Conservation (phyloP, 2,329 filamentous ascomycete species). For the Paraphoma sp. region DNA sequence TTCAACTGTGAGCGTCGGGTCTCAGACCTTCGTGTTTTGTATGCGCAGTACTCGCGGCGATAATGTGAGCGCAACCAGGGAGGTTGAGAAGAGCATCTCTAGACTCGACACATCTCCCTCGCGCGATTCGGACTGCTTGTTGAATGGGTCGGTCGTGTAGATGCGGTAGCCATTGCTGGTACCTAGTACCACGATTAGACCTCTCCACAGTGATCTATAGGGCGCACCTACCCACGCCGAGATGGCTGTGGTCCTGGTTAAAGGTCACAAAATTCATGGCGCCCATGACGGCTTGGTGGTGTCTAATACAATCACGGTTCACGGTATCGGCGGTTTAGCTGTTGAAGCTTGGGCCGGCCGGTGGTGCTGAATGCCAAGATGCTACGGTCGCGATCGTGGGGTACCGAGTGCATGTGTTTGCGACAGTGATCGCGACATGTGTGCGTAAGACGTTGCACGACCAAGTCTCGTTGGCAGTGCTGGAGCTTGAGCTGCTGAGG, state of each 20-base stretch:
- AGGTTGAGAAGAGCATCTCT: constrained; percentile 99
- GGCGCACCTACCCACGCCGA: constrained; percentile 80
- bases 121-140: constrained; percentile 91
- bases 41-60: constrained; percentile 93
- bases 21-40: constrained; percentile 89
- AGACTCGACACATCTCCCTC: constrained; percentile 95
- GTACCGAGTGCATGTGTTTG: constrained; percentile 3
- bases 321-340: constrained; percentile 11
- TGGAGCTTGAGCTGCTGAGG: constrained; percentile 1
- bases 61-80: constrained; percentile 89
- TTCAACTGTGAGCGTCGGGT: not conserved
- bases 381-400: constrained; percentile 16
- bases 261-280: constrained; percentile 96
- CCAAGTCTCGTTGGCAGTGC: not conserved
- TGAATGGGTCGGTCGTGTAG: constrained; percentile 95
- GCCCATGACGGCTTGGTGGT: constrained; percentile 37
- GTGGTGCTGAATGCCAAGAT: constrained; percentile 7
- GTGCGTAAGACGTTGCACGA: constrained; percentile 8
- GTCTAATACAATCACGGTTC: constrained; percentile 4
- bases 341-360: constrained; percentile 30
- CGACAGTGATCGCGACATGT: constrained; percentile 17
- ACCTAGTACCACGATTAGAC: constrained; percentile 58
- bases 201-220: not conserved
- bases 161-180: constrained; percentile 95
- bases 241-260: constrained; percentile 97